Evolutionary conservation across 2,329 filamentous ascomycete species (phyloP).

Genomic region (Trichophaea hybrida): DNA sequence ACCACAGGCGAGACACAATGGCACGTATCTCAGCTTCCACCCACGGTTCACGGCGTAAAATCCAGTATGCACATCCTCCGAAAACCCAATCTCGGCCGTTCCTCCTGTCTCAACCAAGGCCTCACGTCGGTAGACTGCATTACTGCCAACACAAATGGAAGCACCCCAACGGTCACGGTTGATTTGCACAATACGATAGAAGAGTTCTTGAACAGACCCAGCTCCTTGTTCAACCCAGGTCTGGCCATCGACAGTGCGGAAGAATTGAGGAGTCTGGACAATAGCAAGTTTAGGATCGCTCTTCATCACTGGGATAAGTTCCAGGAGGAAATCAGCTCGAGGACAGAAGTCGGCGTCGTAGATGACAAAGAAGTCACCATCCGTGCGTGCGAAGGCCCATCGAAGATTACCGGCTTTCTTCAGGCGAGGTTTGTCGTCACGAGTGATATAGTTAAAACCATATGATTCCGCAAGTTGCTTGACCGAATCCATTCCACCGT

Average conservation of each 20-base stretch:
- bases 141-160: constrained; percentile 34
- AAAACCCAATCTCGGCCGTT: constrained; percentile 34
- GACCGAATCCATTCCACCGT: constrained; percentile 30
- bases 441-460: constrained; percentile 33
- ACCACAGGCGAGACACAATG: constrained; percentile 34
- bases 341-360: constrained; percentile 36
- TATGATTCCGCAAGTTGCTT: constrained; percentile 29
- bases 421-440: constrained; percentile 33
- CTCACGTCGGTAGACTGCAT: constrained; percentile 33
- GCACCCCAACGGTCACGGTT: constrained; percentile 34
- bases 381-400: constrained; percentile 32
- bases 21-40: constrained; percentile 35
- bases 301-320: constrained; percentile 33
- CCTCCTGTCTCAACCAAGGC: constrained; percentile 34
- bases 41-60: constrained; percentile 34
- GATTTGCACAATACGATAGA: constrained; percentile 35
- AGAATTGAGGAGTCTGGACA: constrained; percentile 35
- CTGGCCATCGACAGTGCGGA: constrained; percentile 32
- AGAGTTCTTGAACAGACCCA: constrained; percentile 34
- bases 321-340: constrained; percentile 32
- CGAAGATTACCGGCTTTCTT: constrained; percentile 35
- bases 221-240: constrained; percentile 36
- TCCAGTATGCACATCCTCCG: constrained; percentile 36
- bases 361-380: constrained; percentile 34
- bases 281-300: constrained; percentile 33